A percentile compares a stretch with the other conserved stretches of the same genome.
These are phyloP conservation scores for Diaporthe ampelina DNA, from an alignment of 2,329 filamentous ascomycete genomes.

Conservation along the genomic window DNA sequence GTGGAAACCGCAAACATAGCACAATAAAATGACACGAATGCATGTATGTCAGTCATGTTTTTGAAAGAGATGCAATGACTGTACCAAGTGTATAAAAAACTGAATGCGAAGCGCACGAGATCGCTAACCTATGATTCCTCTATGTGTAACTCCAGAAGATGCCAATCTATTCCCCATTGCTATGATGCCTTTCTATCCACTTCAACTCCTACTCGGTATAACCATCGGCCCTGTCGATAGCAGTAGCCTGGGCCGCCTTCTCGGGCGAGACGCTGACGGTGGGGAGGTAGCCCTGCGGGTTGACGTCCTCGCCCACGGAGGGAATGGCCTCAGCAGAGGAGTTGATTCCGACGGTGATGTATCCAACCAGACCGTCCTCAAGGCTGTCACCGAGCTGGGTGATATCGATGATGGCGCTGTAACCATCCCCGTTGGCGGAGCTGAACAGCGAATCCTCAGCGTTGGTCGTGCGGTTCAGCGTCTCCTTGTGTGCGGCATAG, in stretches of 20 bases:
- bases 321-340: conserved; percentile 47
- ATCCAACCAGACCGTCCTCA: conserved; percentile 64
- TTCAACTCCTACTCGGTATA: conserved; percentile 3
- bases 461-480: conserved; percentile 58
- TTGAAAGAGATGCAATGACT: background rate
- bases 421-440: conserved; percentile 57
- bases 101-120: background rate
- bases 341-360: conserved; percentile 65
- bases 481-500: conserved; percentile 55
- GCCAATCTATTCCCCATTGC: background rate
- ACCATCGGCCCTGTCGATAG: conserved; percentile 19
- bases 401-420: conserved; percentile 66
- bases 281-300: conserved; percentile 17
- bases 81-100: background rate
- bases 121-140: background rate
- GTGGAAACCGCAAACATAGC: too few relatives aligned
- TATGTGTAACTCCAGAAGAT: background rate
- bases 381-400: conserved; percentile 65
- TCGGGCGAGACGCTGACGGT: conserved; percentile 33
- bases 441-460: conserved; percentile 51
- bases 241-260: conserved; percentile 28
- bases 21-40: too few relatives aligned
- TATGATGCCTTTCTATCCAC: background rate
- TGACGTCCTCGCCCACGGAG: conserved; percentile 12
- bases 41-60: background rate